A percentile compares a stretch with the other conserved stretches of the same genome.
phyloP scores from a whole-genome alignment of 2,329 filamentous ascomycete genomes.

The Sphaerulina populicola region DNA sequence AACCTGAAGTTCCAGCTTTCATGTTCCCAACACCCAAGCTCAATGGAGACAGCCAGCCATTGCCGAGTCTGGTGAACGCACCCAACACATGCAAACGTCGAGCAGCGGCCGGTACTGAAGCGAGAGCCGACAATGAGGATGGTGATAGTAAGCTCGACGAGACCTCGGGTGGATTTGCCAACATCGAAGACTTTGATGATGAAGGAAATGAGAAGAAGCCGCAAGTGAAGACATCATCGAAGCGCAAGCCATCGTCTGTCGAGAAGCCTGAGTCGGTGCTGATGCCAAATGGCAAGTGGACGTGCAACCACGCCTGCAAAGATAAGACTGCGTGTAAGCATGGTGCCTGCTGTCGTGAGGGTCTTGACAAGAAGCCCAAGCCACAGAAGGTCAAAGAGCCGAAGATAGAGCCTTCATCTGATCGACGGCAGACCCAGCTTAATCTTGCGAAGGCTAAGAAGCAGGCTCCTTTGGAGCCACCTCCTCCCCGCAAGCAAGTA shows the following conservation, averaged over 20 bases:
- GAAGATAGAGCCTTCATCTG: slow-evolving; percentile 24
- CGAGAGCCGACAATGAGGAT: slow-evolving; percentile 32
- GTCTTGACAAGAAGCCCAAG: slow-evolving; percentile 56
- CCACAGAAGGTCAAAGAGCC: slow-evolving; percentile 35
- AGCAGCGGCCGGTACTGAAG: slow-evolving; percentile 9
- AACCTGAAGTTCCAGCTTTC: slow-evolving; percentile 41
- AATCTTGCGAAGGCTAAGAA: slow-evolving; percentile 21
- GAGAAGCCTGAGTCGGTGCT: slow-evolving; percentile 38
- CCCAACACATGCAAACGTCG: slow-evolving; percentile 25
- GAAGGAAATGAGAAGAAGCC: slow-evolving; percentile 10
- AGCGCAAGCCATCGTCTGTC: slow-evolving; percentile 4
- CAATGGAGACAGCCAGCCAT: slow-evolving; percentile 11
- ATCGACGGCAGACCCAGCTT: slow-evolving; percentile 29
- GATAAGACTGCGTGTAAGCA: slow-evolving; percentile 58
- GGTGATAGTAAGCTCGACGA: slow-evolving; percentile 48
- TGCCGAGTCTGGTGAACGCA: slow-evolving; percentile 11
- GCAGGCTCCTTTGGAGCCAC: not conserved
- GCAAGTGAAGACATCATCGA: slow-evolving; percentile 1
- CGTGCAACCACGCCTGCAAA: slow-evolving; percentile 63
- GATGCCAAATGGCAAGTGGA: slow-evolving; percentile 63
- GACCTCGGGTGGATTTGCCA: slow-evolving; percentile 42
- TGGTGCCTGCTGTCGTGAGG: slow-evolving; percentile 58
- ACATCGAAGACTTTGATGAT: slow-evolving; percentile 46
- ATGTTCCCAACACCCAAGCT: slow-evolving; percentile 35
- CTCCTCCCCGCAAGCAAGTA: slow-evolving; percentile 2